phyloP scores from a whole-genome alignment of 2,329 filamentous ascomycete species.

The Fusarium nematophilum region DNA sequence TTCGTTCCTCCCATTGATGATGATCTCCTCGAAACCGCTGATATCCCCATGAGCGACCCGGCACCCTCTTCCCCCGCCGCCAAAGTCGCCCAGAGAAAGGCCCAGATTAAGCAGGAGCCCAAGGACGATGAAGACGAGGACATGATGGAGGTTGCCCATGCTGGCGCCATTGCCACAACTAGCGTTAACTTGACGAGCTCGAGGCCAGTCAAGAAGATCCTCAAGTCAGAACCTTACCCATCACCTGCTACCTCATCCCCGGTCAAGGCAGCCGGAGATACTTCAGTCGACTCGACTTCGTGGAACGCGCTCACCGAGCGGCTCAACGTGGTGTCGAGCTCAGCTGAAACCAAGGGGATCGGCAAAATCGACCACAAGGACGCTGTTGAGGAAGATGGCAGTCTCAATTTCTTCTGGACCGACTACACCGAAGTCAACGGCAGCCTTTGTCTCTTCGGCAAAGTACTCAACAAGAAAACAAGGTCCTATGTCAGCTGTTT shows the following conservation, averaged over 20 bases:
- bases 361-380: conserved; percentile 87
- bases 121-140: conserved; percentile 81
- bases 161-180: conserved; percentile 72
- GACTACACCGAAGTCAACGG: conserved; percentile 95
- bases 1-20: conserved; percentile 71
- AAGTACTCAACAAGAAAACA: conserved; percentile 89
- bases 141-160: conserved; percentile 87
- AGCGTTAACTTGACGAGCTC: conserved; percentile 89
- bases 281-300: conserved; percentile 79
- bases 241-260: conserved; percentile 84
- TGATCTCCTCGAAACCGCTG: conserved; percentile 57
- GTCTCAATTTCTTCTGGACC: conserved; percentile 94
- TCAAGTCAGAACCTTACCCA: conserved; percentile 74
- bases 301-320: conserved; percentile 91
- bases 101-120: conserved; percentile 59
- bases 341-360: conserved; percentile 71
- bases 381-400: conserved; percentile 93
- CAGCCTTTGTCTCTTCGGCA: conserved; percentile 93
- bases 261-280: conserved; percentile 63
- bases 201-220: conserved; percentile 76
- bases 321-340: conserved; percentile 85
- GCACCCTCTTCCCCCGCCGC: conserved; percentile 87
- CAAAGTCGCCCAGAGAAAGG: conserved; percentile 80
- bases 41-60: conserved; percentile 85
- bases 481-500: conserved; percentile 89